Conservation (phyloP, 1,139 yeast species). For the Sugiyamaella grinbergsii region DNA sequence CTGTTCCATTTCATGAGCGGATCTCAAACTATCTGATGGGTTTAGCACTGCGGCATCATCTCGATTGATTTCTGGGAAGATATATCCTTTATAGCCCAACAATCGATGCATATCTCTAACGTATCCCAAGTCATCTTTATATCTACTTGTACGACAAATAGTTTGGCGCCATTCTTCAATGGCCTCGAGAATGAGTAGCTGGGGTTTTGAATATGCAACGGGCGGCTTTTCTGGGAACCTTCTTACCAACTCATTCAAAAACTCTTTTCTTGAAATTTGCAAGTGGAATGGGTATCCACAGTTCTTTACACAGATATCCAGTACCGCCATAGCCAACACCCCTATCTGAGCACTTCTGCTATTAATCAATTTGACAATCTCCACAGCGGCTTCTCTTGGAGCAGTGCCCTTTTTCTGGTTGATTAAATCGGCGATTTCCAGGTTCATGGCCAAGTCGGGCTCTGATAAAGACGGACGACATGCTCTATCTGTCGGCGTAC, state of each 20-base stretch:
- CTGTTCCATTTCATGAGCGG: conserved; percentile 85
- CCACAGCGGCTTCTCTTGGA: conserved; percentile 91
- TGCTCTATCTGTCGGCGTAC: conserved; percentile 65
- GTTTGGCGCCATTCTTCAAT: conserved; percentile 98
- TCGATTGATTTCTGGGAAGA: conserved; percentile 85
- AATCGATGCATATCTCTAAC: conserved; percentile 95
- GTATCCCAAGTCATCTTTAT: conserved; percentile 88
- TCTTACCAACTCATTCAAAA: conserved; percentile 87
- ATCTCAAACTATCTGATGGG: conserved; percentile 86
- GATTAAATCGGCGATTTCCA: conserved; percentile 91
- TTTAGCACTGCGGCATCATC: conserved; percentile 93
- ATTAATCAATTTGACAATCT: conserved; percentile 83
- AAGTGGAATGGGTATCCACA: conserved; percentile 97
- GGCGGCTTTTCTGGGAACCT: conserved; percentile 97
- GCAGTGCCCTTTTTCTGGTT: conserved; percentile 89
- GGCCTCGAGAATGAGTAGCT: conserved; percentile 80
- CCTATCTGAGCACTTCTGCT: conserved; percentile 81
- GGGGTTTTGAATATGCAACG: conserved; percentile 76
- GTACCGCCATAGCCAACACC: conserved; percentile 55
- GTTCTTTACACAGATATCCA: conserved; percentile 92
- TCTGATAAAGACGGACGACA: conserved; percentile 82
- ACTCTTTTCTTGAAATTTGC: conserved; percentile 93
- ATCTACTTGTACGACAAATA: conserved; percentile 83
- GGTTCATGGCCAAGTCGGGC: conserved; percentile 84
- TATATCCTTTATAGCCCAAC: conserved; percentile 81